These are phyloP conservation scores for Picochlorum sp. DNA, from an alignment of 139 green algal genomes.

Conservation along the genomic window DNA sequence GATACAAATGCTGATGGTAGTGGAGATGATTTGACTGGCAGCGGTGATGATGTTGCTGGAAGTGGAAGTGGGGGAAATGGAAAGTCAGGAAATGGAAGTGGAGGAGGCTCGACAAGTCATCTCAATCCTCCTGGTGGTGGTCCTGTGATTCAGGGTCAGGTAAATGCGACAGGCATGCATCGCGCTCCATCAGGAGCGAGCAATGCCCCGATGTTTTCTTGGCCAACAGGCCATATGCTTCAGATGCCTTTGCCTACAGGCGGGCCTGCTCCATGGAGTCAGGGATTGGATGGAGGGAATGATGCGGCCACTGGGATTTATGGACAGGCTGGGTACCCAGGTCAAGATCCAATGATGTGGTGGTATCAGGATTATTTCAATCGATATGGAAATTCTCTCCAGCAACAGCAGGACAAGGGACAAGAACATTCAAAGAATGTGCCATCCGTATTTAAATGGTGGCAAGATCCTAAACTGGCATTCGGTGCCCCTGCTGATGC, in stretches of 20 bases:
- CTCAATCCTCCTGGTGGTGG: slow-evolving; percentile 3
- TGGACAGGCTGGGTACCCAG: neutral
- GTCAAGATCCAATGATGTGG: slow-evolving; percentile 21
- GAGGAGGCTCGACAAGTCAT: slow-evolving; percentile 19
- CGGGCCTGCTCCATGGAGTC: neutral
- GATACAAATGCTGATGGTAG: slow-evolving; percentile 11
- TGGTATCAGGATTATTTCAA: slow-evolving; percentile 34
- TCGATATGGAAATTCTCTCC: neutral
- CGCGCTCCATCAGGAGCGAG: slow-evolving; percentile 10
- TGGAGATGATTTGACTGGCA: slow-evolving; percentile 4
- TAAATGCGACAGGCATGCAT: neutral
- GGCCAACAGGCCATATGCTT: neutral
- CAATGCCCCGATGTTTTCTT: slow-evolving; percentile 9
- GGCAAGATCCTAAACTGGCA: slow-evolving; percentile 15
- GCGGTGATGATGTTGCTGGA: slow-evolving; percentile 15
- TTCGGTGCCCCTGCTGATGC: slow-evolving; percentile 24
- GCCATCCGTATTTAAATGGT: slow-evolving; percentile 14
- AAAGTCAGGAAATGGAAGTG: slow-evolving; percentile 1
- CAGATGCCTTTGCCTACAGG: neutral
- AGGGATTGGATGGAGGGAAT: neutral
- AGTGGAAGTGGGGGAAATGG: slow-evolving; percentile 16
- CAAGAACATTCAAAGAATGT: neutral
- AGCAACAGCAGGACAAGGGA: slow-evolving; percentile 7
- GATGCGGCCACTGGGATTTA: neutral
- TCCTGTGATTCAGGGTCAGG: neutral